Evolutionary conservation across 2,329 filamentous ascomycete species (phyloP).

Genomic region (Trichoderma gracile): DNA sequence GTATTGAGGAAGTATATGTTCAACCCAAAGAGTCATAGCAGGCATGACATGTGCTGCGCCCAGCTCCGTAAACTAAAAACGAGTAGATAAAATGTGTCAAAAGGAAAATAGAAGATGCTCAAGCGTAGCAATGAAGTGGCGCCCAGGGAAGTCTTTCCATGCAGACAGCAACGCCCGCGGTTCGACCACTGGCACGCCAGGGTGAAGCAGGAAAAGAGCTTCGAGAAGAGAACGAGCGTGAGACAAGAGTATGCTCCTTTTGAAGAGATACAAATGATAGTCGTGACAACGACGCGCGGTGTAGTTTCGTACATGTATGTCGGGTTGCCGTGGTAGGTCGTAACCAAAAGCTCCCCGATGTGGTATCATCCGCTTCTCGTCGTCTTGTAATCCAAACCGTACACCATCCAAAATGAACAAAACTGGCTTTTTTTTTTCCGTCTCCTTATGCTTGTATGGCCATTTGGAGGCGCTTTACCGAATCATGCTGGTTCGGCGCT

Average conservation of each 20-base stretch:
- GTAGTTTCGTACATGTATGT: not conserved
- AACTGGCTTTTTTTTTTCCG: slow-evolving; percentile 8
- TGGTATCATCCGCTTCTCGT: slow-evolving; percentile 25
- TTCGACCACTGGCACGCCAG: not conserved
- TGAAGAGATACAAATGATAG: slow-evolving; percentile 22
- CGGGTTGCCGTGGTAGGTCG: slow-evolving; percentile 17
- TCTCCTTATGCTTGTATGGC: slow-evolving; percentile 11
- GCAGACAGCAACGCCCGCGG: not conserved
- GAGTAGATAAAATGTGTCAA: not conserved
- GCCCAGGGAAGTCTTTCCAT: slow-evolving; percentile 9
- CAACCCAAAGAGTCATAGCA: slow-evolving; percentile 21
- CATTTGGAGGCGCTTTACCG: slow-evolving; percentile 33
- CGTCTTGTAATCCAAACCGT: slow-evolving; percentile 32
- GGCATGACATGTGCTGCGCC: slow-evolving; percentile 20
- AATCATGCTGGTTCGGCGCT: slow-evolving; percentile 48
- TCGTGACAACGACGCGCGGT: slow-evolving; percentile 12
- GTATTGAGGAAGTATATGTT: slow-evolving; percentile 16
- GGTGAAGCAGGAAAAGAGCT: not conserved
- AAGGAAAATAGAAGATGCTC: slow-evolving; percentile 17
- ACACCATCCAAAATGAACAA: slow-evolving; percentile 25
- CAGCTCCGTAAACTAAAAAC: slow-evolving; percentile 18
- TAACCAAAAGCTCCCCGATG: slow-evolving; percentile 22
- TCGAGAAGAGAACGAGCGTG: slow-evolving; percentile 6
- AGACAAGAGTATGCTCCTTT: slow-evolving; percentile 19
- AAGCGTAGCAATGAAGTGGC: not conserved